Conservation (phyloP, 2,329 filamentous ascomycete genomes). For the Pseudocercospora macadamiae region DNA sequence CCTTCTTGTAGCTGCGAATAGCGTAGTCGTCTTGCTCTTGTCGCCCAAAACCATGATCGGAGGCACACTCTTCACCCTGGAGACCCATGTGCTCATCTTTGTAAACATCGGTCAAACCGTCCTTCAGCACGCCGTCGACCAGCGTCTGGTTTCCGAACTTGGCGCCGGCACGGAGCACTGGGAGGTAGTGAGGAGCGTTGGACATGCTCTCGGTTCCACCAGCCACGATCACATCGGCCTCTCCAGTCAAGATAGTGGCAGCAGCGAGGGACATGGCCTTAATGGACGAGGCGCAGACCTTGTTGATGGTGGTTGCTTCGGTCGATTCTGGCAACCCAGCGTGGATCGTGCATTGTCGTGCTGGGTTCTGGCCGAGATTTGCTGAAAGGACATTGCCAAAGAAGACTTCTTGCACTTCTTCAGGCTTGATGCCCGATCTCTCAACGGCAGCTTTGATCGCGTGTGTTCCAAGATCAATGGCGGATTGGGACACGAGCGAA, state of each 20-base stretch:
- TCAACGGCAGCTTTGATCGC: conserved; percentile 84
- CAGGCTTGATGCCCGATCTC: conserved; percentile 82
- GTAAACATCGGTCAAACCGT: conserved; percentile 92
- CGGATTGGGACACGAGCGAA: conserved; percentile 83
- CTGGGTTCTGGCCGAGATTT: conserved; percentile 93
- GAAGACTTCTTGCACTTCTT: conserved; percentile 93
- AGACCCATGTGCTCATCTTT: conserved; percentile 98
- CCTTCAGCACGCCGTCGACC: conserved; percentile 89
- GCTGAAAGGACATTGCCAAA: conserved; percentile 98
- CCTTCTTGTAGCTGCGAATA: conserved; percentile 92
- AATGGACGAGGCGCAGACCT: conserved; percentile 93
- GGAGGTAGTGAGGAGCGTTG: conserved; percentile 94
- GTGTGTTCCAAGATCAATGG: conserved; percentile 82
- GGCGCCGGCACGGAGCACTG: conserved; percentile 79
- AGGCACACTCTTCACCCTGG: conserved; percentile 85
- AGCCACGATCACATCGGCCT: conserved; percentile 87
- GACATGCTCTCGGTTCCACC: conserved; percentile 99
- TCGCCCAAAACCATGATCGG: conserved; percentile 78
- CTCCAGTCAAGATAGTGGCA: conserved; percentile 97
- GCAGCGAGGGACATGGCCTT: conserved; percentile 94
- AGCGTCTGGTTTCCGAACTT: conserved; percentile 93
- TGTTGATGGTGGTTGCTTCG: conserved; percentile 94
- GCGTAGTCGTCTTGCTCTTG: conserved; percentile 94
- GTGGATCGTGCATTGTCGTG: conserved; percentile 87
- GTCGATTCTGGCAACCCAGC: conserved; percentile 81